A percentile compares a stretch with the other conserved stretches of the same genome.
phyloP scores from a whole-genome alignment of 129 eudicot species.

The Kitagawia praeruptora region DNA sequence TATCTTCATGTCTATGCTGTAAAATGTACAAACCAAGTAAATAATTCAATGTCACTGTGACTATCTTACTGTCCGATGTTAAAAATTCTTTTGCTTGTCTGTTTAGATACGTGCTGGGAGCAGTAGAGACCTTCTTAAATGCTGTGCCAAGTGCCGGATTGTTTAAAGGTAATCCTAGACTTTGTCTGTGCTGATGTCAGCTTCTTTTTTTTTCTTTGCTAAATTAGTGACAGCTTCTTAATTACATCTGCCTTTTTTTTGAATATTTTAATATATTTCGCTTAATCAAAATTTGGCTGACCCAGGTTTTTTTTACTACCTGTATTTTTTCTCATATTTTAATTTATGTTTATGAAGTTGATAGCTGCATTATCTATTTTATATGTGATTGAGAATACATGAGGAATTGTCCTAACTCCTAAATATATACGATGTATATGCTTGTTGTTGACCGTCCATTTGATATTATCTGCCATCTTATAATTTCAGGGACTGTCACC shows the following conservation, averaged over 20 bases:
- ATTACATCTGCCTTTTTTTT: background rate
- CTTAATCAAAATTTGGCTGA: background rate
- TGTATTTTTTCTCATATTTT: background rate
- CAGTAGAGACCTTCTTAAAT: conserved; percentile 92
- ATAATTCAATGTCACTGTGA: background rate
- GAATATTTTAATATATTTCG: background rate
- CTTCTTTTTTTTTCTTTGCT: too few species aligned
- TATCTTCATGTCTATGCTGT: background rate
- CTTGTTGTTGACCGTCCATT: background rate
- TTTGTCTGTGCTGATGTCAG: background rate
- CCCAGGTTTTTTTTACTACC: background rate
- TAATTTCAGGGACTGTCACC: conserved; percentile 57
- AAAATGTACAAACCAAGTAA: background rate
- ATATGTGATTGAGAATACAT: background rate
- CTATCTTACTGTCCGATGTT: background rate
- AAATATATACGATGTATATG: background rate
- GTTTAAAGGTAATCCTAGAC: conserved; percentile 55
- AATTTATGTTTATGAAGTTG: background rate
- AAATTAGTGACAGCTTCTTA: background rate
- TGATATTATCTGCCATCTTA: conserved; percentile 18
- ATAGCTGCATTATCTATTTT: background rate
- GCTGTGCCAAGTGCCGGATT: conserved; percentile 89
- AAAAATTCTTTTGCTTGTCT: background rate
- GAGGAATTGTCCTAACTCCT: background rate
- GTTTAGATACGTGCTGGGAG: conserved; percentile 89